A percentile compares a stretch with the other conserved stretches of the same genome.
Conservation (phyloP, 2,329 filamentous ascomycete genomes). For the Dothideomycetes sp. region DNA sequence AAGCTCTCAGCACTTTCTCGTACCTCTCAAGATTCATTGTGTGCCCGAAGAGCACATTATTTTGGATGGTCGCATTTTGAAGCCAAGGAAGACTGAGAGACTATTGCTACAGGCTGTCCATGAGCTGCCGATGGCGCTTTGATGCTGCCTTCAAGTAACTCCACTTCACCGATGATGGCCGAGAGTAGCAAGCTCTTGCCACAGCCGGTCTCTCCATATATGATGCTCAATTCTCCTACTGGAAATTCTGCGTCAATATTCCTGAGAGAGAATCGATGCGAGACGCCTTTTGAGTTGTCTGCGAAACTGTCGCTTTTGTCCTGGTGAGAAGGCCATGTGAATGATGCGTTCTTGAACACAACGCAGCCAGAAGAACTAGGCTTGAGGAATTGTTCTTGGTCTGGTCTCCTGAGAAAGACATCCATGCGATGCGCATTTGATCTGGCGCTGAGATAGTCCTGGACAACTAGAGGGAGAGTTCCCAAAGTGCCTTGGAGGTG, state of each 20-base stretch:
- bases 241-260: neutral
- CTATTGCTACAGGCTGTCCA: too few species aligned
- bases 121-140: neutral
- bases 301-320: neutral
- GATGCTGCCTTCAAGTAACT: neutral
- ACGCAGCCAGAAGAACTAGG: too few species aligned
- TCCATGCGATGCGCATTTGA: too few species aligned
- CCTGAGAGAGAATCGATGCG: neutral
- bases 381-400: too few species aligned
- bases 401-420: too few species aligned
- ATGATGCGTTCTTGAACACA: too few species aligned
- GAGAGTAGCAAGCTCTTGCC: neutral
- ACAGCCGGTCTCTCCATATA: neutral
- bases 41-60: neutral
- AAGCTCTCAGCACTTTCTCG: conserved; percentile 57
- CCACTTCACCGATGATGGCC: neutral
- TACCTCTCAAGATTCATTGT: conserved; percentile 42
- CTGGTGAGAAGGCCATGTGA: too few species aligned
- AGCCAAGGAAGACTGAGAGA: too few species aligned
- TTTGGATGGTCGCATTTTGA: neutral
- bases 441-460: too few species aligned
- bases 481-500: too few species aligned
- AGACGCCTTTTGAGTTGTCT: neutral
- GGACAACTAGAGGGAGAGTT: too few species aligned
- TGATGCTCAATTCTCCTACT: neutral